Evolutionary conservation across 441 rosid genomes (phyloP), one percentile per base, ranked within the genome.

Genomic region (Brassica hybrid): DNA sequence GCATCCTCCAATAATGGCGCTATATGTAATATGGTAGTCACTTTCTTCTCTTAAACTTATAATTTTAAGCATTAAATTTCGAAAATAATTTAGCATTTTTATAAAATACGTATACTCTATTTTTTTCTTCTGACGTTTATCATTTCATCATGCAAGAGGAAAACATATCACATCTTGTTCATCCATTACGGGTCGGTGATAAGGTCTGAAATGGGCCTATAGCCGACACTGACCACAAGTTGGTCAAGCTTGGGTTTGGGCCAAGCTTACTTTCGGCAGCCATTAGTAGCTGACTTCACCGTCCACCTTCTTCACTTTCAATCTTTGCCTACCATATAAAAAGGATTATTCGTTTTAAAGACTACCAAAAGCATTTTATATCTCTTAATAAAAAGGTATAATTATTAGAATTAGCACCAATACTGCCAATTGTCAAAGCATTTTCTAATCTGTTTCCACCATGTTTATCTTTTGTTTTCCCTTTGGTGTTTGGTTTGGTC

Each of bases 271-370:
- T 79, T 79, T 70, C 69, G 76, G 76, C 63, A 41, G 67, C 54
- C 61, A 52, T 61, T 52, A 43, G 57, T 66, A 75, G 82, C 82
- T 76, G 82, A 34, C 79, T 58, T 14, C 66, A 1, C 38, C 50
- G 70, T 61, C 77, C 41, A 17, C 62, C n/a, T n/a, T n/a, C 77
- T 67, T 67, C 38, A 5, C 4, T n/a, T 45, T 69, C 75, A 30
- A 19, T 69, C 10, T 79, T 69, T 27, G 67, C 78, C 78, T 41
- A 74, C 45, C 79, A 52, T 63, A 12, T 27, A 56, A 56, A 17
- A 16, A 67, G 67, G 9, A 66, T 48, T 23, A 45, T 13, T 72
- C 63, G 1, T n/a, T 38, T 52, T 52, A 52, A 52, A 16, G 38
- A 21, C 14, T 6, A 41, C 13, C 2, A 68, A 34, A 13, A n/a